Conservation (phyloP, 2,329 filamentous ascomycete genomes). For the Aureobasidium sp. region DNA sequence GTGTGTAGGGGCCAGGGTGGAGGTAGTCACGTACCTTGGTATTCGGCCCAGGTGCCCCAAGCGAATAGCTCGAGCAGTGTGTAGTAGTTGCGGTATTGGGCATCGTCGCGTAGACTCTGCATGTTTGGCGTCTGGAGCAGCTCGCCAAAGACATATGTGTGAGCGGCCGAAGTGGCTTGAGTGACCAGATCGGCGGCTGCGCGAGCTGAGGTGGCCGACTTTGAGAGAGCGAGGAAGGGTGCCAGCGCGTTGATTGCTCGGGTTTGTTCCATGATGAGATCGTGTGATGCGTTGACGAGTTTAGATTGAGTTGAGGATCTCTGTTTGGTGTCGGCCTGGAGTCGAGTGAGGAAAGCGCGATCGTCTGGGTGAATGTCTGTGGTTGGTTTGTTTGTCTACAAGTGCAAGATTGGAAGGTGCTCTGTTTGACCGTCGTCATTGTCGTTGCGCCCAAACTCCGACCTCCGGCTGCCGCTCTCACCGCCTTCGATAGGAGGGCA, state of each 20-base stretch:
- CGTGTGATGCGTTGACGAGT: neutral
- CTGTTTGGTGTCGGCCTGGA: neutral
- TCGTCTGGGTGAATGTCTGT: neutral
- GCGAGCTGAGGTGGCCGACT: conserved; percentile 72
- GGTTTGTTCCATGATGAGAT: conserved; percentile 60
- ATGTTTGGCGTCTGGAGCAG: conserved; percentile 76
- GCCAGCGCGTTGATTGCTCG: conserved; percentile 53
- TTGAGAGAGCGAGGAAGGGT: conserved; percentile 84
- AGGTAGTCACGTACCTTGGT: conserved; percentile 47
- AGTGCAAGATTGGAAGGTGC: neutral
- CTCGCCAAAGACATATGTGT: conserved; percentile 89
- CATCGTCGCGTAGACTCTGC: conserved; percentile 56
- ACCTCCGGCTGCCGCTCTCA: neutral
- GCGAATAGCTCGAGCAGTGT: conserved; percentile 80
- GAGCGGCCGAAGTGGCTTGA: conserved; percentile 79
- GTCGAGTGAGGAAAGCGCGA: neutral
- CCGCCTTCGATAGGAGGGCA: neutral
- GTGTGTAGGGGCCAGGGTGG: conserved; percentile 15
- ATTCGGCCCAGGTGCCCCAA: conserved; percentile 79
- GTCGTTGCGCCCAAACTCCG: neutral
- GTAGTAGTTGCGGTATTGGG: conserved; percentile 56
- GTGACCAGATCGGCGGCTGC: conserved; percentile 78
- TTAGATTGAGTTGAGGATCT: no score
- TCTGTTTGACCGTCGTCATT: conserved; percentile 9
- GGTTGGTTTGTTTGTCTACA: neutral